A percentile compares a stretch with the other conserved stretches of the same genome.
Conservation (phyloP, 768 basidiomycete species). For the Russula emetica region DNA sequence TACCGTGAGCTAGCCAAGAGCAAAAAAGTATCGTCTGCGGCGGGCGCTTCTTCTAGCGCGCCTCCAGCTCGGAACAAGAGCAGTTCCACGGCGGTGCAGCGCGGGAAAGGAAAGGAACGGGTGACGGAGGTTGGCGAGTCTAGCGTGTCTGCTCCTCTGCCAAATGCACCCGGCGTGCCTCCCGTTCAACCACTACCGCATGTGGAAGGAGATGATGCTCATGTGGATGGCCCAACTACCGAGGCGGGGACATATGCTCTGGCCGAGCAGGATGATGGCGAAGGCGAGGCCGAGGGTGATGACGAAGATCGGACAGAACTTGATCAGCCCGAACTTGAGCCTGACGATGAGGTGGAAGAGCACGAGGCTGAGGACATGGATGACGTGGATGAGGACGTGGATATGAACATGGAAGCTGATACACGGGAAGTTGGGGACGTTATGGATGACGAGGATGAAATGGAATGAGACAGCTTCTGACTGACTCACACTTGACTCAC, state of each 20-base stretch:
- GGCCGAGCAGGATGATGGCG: conserved; percentile 31
- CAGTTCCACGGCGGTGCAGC: not conserved
- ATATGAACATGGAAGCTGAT: conserved; percentile 12
- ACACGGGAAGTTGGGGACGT: conserved; percentile 1
- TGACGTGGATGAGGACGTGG: conserved; percentile 14
- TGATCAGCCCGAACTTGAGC: conserved; percentile 2
- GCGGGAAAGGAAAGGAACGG: conserved; percentile 26
- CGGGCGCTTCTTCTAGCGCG: conserved; percentile 30
- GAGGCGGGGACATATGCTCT: conserved; percentile 32
- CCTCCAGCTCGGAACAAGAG: conserved; percentile 20
- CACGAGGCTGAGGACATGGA: conserved; percentile 7
- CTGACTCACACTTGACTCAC: too few relatives aligned
- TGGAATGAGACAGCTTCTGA: not conserved
- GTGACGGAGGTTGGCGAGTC: not conserved
- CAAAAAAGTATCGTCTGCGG: conserved; percentile 44
- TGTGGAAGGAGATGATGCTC: conserved; percentile 4
- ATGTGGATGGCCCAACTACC: not conserved
- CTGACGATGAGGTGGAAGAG: conserved; percentile 9
- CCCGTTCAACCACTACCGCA: conserved; percentile 30
- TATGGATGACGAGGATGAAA: conserved; percentile 10
- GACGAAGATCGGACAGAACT: conserved; percentile 18
- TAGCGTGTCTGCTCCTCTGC: conserved; percentile 28
- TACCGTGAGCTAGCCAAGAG: conserved; percentile 62
- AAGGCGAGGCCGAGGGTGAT: conserved; percentile 34
- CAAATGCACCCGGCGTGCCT: conserved; percentile 19